These are phyloP conservation scores for Pseudonectria buxi DNA, from an alignment of 2,329 filamentous ascomycete genomes.

Conservation along the genomic window DNA sequence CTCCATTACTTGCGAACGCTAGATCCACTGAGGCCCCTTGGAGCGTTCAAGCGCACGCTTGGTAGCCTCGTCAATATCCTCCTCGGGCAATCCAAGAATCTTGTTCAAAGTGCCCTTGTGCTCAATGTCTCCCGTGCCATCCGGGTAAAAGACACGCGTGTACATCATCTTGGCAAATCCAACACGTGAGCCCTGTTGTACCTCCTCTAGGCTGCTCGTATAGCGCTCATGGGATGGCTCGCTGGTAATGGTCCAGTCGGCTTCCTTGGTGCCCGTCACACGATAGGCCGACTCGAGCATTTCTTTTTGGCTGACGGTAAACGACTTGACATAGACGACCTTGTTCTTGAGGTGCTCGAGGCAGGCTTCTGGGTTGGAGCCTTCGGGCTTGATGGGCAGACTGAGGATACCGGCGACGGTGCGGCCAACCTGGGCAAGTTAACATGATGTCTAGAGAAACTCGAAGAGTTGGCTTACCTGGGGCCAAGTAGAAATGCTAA, in stretches of 20 bases:
- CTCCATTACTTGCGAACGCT: too few species aligned
- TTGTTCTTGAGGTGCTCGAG: slow-evolving; percentile 38
- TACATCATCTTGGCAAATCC: slow-evolving; percentile 46
- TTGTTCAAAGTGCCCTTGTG: slow-evolving; percentile 36
- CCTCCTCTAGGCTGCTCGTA: slow-evolving; percentile 33
- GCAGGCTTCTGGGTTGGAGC: slow-evolving; percentile 18
- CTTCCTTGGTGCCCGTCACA: slow-evolving; percentile 47
- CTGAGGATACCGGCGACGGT: slow-evolving; percentile 45
- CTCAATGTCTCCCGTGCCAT: slow-evolving; percentile 26
- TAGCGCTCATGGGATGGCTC: slow-evolving; percentile 41
- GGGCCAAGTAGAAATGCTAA: not conserved
- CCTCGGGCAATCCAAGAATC: slow-evolving; percentile 44
- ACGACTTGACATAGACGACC: slow-evolving; percentile 45
- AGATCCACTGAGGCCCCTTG: too few species aligned
- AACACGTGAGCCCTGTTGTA: slow-evolving; percentile 34
- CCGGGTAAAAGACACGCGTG: slow-evolving; percentile 40
- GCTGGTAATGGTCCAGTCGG: slow-evolving; percentile 51
- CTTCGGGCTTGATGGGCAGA: slow-evolving; percentile 36
- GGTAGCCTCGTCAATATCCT: slow-evolving; percentile 49
- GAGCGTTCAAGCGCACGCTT: slow-evolving; percentile 21
- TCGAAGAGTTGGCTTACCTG: not conserved
- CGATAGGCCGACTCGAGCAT: slow-evolving; percentile 55
- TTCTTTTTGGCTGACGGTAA: slow-evolving; percentile 52
- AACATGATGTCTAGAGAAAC: not conserved
- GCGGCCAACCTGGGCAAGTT: slow-evolving; percentile 43